These are phyloP conservation scores for Geosmithia morbida DNA, from an alignment of 2,329 filamentous ascomycete genomes.

Conservation along the genomic window DNA sequence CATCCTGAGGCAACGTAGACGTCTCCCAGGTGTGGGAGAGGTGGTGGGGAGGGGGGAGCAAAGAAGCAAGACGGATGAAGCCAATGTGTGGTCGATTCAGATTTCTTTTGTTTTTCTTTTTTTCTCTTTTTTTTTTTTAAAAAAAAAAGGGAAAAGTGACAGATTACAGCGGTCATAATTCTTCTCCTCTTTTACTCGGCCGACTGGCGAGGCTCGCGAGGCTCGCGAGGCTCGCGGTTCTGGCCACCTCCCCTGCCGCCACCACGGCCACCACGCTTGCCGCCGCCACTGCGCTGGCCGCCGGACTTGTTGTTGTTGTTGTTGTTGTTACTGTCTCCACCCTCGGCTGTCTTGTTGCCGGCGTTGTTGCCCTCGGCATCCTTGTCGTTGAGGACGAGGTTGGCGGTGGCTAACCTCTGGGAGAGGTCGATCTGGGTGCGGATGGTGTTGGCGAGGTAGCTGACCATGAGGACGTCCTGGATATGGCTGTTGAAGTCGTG, in stretches of 20 bases:
- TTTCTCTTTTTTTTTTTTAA: too few species aligned
- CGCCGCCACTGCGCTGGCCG: slow-evolving; percentile 26
- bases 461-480: slow-evolving; percentile 95
- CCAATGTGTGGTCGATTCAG: too few species aligned
- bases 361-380: slow-evolving; percentile 20
- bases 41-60: too few species aligned
- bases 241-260: slow-evolving; percentile 36
- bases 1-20: too few species aligned
- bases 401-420: slow-evolving; percentile 78
- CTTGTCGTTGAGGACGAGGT: slow-evolving; percentile 37
- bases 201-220: slow-evolving; percentile 17
- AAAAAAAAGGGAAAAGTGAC: too few species aligned
- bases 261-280: slow-evolving; percentile 35
- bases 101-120: too few species aligned
- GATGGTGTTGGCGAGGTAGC: slow-evolving; percentile 96
- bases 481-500: slow-evolving; percentile 99
- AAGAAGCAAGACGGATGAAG: too few species aligned
- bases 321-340: slow-evolving; percentile 10
- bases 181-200: slow-evolving; percentile 12
- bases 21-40: too few species aligned
- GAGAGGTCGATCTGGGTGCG: slow-evolving; percentile 97
- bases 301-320: slow-evolving; percentile 6
- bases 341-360: slow-evolving; percentile 23
- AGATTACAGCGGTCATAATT: slow-evolving; percentile 2
- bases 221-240: slow-evolving; percentile 32